phyloP scores from a whole-genome alignment of 345 rosid species.

The Schrenkiella parvula region DNA sequence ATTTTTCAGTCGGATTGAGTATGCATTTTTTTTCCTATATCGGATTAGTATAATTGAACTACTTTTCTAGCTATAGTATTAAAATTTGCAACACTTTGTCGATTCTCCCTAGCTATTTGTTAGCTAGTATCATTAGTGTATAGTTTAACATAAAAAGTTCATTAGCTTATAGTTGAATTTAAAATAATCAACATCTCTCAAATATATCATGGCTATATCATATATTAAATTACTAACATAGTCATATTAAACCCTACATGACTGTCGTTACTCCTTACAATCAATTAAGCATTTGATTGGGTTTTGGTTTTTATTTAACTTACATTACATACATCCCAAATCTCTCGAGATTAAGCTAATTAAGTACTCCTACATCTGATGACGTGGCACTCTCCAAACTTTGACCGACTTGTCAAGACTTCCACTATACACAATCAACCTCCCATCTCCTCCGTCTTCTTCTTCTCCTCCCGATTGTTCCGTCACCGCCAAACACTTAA shows the following conservation, averaged over 20 bases:
- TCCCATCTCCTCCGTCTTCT: slow-evolving; percentile 36
- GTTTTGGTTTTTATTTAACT: slow-evolving; percentile 15
- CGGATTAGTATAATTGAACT: neutral
- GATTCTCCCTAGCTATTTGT: neutral
- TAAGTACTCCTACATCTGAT: neutral
- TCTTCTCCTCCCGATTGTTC: slow-evolving; percentile 28
- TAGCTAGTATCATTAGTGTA: neutral
- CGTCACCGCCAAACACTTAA: slow-evolving; percentile 77
- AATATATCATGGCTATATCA: neutral
- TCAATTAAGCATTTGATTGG: slow-evolving; percentile 9
- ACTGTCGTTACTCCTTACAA: neutral
- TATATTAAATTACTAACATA: neutral
- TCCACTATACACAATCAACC: slow-evolving; percentile 84
- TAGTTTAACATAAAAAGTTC: neutral
- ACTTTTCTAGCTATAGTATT: neutral
- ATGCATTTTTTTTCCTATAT: neutral
- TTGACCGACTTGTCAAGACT: slow-evolving; percentile 91
- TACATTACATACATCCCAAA: slow-evolving; percentile 2
- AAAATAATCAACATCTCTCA: neutral
- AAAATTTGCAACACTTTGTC: neutral
- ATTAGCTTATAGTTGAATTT: neutral
- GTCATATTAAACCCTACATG: neutral
- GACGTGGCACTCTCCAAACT: slow-evolving; percentile 77
- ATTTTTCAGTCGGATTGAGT: neutral
- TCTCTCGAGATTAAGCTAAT: neutral